A percentile compares a stretch with the other conserved stretches of the same genome.
Evolutionary conservation across 1,139 yeast species (phyloP).

Genomic region (Kurtzmaniella quercitrusa): DNA sequence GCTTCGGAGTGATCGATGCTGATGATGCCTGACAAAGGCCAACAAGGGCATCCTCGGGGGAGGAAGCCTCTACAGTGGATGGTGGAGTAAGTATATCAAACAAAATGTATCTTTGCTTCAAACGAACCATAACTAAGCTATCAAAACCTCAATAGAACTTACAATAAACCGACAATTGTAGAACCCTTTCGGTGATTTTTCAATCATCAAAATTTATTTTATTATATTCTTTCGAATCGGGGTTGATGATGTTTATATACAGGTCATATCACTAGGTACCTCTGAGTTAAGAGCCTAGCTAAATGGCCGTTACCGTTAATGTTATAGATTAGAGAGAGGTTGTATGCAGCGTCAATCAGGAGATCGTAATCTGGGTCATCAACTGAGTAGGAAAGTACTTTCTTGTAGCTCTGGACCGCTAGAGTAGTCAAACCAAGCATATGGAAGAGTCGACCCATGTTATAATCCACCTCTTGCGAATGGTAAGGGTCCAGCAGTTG

Average conservation of each 20-base stretch:
- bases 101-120: conserved; percentile 77
- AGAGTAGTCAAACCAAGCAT: conserved; percentile 68
- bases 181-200: not conserved
- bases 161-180: too few species aligned
- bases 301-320: conserved; percentile 66
- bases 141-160: too few species aligned
- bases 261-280: conserved; percentile 36
- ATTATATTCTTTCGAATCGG: too few species aligned
- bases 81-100: conserved; percentile 77
- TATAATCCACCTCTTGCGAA: conserved; percentile 75
- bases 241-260: too few species aligned
- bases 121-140: conserved; percentile 62
- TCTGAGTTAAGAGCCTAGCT: conserved; percentile 60
- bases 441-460: conserved; percentile 82
- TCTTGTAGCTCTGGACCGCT: conserved; percentile 70
- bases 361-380: conserved; percentile 46
- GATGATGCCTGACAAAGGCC: conserved; percentile 50
- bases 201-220: not conserved
- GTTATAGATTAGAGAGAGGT: conserved; percentile 69
- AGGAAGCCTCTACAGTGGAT: conserved; percentile 14
- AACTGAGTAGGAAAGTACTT: conserved; percentile 45
- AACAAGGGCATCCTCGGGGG: conserved; percentile 35
- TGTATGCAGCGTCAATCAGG: conserved; percentile 80
- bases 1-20: conserved; percentile 35
- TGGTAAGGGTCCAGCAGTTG: conserved; percentile 45